Base-by-base conservation (phyloP, 306 rosid genomes). In the Echinosophora koreensis region DNA sequence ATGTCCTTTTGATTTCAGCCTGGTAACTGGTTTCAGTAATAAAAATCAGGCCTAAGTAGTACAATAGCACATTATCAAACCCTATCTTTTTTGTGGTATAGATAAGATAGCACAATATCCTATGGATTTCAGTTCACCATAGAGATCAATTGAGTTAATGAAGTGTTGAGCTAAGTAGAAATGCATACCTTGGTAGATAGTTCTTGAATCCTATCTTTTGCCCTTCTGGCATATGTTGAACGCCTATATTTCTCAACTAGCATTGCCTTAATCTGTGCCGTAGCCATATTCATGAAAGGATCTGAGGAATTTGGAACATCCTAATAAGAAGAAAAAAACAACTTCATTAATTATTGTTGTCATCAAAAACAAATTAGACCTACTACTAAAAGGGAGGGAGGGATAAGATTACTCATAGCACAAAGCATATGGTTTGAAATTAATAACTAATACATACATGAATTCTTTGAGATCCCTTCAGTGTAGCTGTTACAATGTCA, bases 381-480 rank as follows among this genome's bases (percentile, higher is more conserved):
- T 49, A 58, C 11, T 0, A 5, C 38, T 35, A 61, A 27, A 13
- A 39, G 46, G 34, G 17, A 35, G 22, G 22, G 22, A 22, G 22
- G 22, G 22, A 22, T 22, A 22, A 69, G 30, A 27, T 44, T 14
- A 35, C 44, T 54, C 28, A 64, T 44, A 55, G 4, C 14, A 61
- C 2, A 13, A 47, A 77, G 12, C 18, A 27, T 56, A 38, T 34
- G 60, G 67, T 34, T 30, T 54, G 22, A 8, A 73, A 77, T 37
- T 72, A 50, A 35, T 71, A 58, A 63, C n/a, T 69, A 18, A 28
- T 64, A 65, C 88, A 22, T 86, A 92, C 97, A 22, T 10, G 86
- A 85, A 90, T 83, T 82, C 91, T 90, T 78, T 87, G 90, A 78
- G 97, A 92, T 59, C 97, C 97, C 81, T 90, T 90, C 49, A 92